Conservation (phyloP, 805 yeast genomes). For the Cyberlindnera euphorbiae region DNA sequence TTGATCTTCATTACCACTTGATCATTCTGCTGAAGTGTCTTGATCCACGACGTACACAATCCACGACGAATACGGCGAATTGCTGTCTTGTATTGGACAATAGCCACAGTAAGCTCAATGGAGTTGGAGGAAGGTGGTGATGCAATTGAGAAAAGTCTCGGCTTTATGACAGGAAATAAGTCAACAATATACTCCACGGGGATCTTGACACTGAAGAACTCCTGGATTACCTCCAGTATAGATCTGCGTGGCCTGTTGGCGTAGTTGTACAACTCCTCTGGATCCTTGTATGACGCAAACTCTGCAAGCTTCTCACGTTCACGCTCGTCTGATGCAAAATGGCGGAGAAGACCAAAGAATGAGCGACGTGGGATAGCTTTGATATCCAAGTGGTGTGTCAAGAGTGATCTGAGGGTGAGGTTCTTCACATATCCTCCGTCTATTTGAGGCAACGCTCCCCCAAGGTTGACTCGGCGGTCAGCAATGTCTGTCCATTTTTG, state of each 20-base stretch:
- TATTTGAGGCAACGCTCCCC: conserved; percentile 19
- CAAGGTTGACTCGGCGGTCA: conserved; percentile 46
- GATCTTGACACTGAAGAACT: conserved; percentile 68
- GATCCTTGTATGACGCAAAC: conserved; percentile 64
- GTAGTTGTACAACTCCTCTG: conserved; percentile 82
- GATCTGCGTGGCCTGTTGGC: conserved; percentile 93
- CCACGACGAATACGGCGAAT: conserved; percentile 75
- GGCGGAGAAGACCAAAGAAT: conserved; percentile 70
- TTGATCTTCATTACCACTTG: conserved; percentile 48
- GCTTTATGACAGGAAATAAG: conserved; percentile 70
- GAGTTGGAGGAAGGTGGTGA: conserved; percentile 40
- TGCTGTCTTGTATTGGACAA: conserved; percentile 83
- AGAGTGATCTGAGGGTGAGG: conserved; percentile 64
- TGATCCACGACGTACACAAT: conserved; percentile 74
- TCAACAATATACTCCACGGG: conserved; percentile 78
- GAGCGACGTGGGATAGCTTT: conserved; percentile 78
- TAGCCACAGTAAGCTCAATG: conserved; percentile 71
- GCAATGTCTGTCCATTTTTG: conserved; percentile 77
- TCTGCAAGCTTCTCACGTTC: conserved; percentile 75
- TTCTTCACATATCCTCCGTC: conserved; percentile 61
- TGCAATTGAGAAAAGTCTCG: conserved; percentile 83
- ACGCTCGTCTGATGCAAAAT: conserved; percentile 68
- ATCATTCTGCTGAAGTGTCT: conserved; percentile 43
- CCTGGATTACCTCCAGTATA: conserved; percentile 74
- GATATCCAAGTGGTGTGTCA: conserved; percentile 80